Percentiles rank a stretch among this genome's conserved stretches.
phyloP scores from a whole-genome alignment of 371 early-diverging fungal species.

The Funneliformis caledonium region DNA sequence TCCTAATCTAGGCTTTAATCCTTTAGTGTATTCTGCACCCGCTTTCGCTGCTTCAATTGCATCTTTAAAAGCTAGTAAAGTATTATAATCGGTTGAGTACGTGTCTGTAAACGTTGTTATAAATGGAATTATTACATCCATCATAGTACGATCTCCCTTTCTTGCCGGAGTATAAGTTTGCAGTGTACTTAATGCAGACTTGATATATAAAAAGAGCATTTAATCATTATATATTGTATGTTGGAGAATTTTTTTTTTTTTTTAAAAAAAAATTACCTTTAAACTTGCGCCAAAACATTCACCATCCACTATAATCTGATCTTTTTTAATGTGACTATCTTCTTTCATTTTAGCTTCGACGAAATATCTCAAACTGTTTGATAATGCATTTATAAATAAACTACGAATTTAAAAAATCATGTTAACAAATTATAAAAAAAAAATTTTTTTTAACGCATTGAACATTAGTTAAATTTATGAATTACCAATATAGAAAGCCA shows the following conservation, averaged over 20 bases:
- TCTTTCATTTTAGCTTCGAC: neutral
- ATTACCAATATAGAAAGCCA: slow-evolving; percentile 70
- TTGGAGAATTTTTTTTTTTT: neutral
- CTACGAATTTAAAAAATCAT: slow-evolving; percentile 28
- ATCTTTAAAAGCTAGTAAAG: slow-evolving; percentile 17
- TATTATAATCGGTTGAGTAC: slow-evolving; percentile 39
- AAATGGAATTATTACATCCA: slow-evolving; percentile 79
- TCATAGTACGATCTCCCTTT: slow-evolving; percentile 78
- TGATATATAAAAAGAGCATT: neutral
- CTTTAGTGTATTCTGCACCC: slow-evolving; percentile 65
- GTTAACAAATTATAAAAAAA: neutral
- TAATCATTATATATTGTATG: neutral
- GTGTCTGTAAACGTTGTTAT: slow-evolving; percentile 52
- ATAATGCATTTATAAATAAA: slow-evolving; percentile 75
- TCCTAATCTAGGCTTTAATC: slow-evolving; percentile 67
- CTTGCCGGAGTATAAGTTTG: slow-evolving; percentile 74
- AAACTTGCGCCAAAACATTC: slow-evolving; percentile 7
- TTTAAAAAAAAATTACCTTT: neutral
- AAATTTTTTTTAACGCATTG: neutral
- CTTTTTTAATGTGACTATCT: neutral
- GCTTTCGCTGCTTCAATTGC: slow-evolving; percentile 61
- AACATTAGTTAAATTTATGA: neutral
- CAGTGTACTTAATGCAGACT: slow-evolving; percentile 61
- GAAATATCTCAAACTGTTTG: slow-evolving; percentile 54
- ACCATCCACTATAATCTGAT: neutral